Evolutionary conservation across 2,329 filamentous ascomycete species (phyloP).

Genomic region (Xylariaceae sp.): DNA sequence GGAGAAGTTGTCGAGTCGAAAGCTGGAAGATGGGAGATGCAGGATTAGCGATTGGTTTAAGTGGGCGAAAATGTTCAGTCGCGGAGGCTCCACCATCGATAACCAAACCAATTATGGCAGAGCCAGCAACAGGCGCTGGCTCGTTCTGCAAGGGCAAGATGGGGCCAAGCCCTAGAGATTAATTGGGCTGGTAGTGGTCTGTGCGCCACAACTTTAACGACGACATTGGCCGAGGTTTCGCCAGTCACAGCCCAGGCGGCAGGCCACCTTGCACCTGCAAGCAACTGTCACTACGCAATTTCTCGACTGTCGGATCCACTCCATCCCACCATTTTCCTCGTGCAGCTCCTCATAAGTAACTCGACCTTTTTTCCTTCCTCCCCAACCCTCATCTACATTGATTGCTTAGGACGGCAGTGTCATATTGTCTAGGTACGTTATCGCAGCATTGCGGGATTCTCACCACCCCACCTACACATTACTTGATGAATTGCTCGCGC

Average conservation of each 20-base stretch:
- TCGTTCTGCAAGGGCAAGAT: slow-evolving; percentile 24
- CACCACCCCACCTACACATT: neutral
- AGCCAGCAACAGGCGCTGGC: neutral
- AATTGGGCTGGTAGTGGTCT: no score
- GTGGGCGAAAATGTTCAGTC: slow-evolving; percentile 16
- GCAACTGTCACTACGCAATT: slow-evolving; percentile 6
- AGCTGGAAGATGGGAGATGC: slow-evolving; percentile 13
- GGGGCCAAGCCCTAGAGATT: slow-evolving; percentile 28
- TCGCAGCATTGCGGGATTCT: neutral
- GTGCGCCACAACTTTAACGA: neutral
- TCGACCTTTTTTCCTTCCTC: slow-evolving; percentile 29
- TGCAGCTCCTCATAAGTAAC: slow-evolving; percentile 17
- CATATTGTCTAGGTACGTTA: slow-evolving; percentile 59
- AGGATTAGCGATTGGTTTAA: slow-evolving; percentile 5
- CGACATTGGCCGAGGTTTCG: slow-evolving; percentile 17
- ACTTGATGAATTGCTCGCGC: neutral
- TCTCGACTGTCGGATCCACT: slow-evolving; percentile 6
- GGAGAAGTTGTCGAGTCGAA: slow-evolving; percentile 17
- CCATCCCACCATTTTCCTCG: slow-evolving; percentile 22
- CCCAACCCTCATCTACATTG: slow-evolving; percentile 48
- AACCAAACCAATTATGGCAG: slow-evolving; percentile 13
- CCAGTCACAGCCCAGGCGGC: slow-evolving; percentile 2
- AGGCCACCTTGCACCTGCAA: slow-evolving; percentile 1
- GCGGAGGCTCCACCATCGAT: slow-evolving; percentile 14
- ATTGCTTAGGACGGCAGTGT: slow-evolving; percentile 61